phyloP scores from a whole-genome alignment of 2,329 filamentous ascomycete genomes.

The Sporothrix schenckii region DNA sequence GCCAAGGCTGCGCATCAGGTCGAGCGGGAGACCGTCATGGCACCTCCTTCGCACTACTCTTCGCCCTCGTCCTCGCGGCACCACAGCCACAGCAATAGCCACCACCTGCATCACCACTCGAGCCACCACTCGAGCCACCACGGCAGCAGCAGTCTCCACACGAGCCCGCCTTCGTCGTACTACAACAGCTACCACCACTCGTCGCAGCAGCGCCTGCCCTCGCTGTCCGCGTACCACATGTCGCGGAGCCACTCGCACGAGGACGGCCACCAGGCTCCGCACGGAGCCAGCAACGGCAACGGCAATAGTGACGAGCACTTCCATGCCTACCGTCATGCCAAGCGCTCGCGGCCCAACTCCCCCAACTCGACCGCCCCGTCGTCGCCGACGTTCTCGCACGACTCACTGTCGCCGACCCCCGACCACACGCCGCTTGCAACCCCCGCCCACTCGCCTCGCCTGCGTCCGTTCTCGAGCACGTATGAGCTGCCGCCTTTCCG shows the following conservation, averaged over 20 bases:
- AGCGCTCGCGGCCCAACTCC: slow-evolving; percentile 89
- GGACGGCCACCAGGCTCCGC: slow-evolving; percentile 48
- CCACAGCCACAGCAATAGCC: slow-evolving; percentile 47
- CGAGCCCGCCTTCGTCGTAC: slow-evolving; percentile 47
- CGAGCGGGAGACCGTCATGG: slow-evolving; percentile 59
- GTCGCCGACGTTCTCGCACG: slow-evolving; percentile 94
- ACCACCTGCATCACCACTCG: slow-evolving; percentile 47
- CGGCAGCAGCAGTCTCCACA: slow-evolving; percentile 31
- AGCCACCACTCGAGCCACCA: slow-evolving; percentile 17
- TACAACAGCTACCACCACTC: slow-evolving; percentile 52
- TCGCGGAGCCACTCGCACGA: slow-evolving; percentile 83
- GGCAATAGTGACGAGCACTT: slow-evolving; percentile 73
- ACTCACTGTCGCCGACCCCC: slow-evolving; percentile 91
- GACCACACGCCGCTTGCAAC: slow-evolving; percentile 99
- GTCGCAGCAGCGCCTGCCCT: slow-evolving; percentile 67
- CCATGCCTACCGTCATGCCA: slow-evolving; percentile 70
- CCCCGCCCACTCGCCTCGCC: slow-evolving; percentile 88
- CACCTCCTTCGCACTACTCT: slow-evolving; percentile 46
- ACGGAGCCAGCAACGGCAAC: slow-evolving; percentile 43
- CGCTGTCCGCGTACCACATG: slow-evolving; percentile 90
- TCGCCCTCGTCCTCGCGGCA: slow-evolving; percentile 53
- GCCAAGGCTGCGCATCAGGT: slow-evolving; percentile 64
- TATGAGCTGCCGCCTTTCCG: slow-evolving; percentile 84
- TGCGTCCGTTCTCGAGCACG: slow-evolving; percentile 76
- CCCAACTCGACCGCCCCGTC: slow-evolving; percentile 95